Conservation (phyloP, 345 rosid genomes). For the Brassica napus region Da-Ae NC_063442.1:33200001-33200500, state of each 20-base stretch:
- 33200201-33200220: conserved; percentile 44
- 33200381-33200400: too few species aligned
- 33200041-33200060: too few species aligned
- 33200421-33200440: too few species aligned
- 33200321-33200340: neutral
- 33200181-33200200: too few species aligned
- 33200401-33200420: too few species aligned
- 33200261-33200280: conserved; percentile 66
- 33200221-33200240: conserved; percentile 62
- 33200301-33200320: conserved; percentile 4
- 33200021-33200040: too few species aligned
- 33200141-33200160: conserved; percentile 48
- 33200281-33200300: conserved; percentile 18
- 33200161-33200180: conserved; percentile 61
- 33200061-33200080: too few species aligned
- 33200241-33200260: conserved; percentile 96
- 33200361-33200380: neutral
- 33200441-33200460: too few species aligned
- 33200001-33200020: too few species aligned
- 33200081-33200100: conserved; percentile 19
- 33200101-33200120: conserved; percentile 64
- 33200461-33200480: too few species aligned
- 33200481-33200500: too few species aligned
- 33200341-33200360: neutral
- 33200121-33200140: conserved; percentile 62